Evolutionary conservation across 805 yeast genomes (phyloP).

Genomic region (Blastobotrys peoriensis): DNA sequence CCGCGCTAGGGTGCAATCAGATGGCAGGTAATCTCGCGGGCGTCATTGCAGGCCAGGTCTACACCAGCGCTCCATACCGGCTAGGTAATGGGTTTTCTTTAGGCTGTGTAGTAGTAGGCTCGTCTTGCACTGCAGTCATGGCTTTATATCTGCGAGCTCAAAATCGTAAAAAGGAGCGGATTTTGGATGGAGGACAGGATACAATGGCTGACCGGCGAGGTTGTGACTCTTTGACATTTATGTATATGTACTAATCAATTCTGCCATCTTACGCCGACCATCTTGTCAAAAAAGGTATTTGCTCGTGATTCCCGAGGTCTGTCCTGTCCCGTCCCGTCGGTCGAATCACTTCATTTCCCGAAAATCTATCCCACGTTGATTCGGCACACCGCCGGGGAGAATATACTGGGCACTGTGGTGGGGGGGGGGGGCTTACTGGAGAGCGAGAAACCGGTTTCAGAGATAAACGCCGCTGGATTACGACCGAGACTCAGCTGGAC

Average conservation of each 20-base stretch:
- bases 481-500: too few species aligned
- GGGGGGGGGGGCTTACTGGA: too few species aligned
- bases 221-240: background rate
- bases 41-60: conserved; percentile 40
- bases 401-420: too few species aligned
- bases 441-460: too few species aligned
- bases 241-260: background rate
- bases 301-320: too few species aligned
- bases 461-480: too few species aligned
- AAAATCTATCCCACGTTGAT: too few species aligned
- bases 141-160: background rate
- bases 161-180: background rate
- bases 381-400: too few species aligned
- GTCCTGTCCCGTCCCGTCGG: too few species aligned
- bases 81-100: background rate
- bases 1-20: conserved; percentile 39
- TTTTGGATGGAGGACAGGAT: background rate
- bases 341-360: too few species aligned
- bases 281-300: too few species aligned
- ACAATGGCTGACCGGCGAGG: background rate
- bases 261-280: too few species aligned
- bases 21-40: conserved; percentile 43
- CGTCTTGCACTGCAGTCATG: background rate
- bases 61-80: conserved; percentile 10
- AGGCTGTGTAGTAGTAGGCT: background rate